These are phyloP conservation scores for Juglanconis oblonga DNA, from an alignment of 2,329 filamentous ascomycete species.

Conservation along the genomic window DNA sequence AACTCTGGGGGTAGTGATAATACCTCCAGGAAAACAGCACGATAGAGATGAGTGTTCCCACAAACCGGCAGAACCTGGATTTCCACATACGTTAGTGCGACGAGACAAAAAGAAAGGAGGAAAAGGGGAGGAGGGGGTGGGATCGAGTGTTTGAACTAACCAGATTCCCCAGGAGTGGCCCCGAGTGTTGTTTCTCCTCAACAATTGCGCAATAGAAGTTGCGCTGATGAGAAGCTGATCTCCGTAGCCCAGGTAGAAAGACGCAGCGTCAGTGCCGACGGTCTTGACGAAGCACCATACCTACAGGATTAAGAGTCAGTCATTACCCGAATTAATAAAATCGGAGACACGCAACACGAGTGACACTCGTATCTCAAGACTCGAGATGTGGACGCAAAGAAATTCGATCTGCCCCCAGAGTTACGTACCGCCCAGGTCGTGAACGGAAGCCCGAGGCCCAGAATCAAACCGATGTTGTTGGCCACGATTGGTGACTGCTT, in stretches of 20 bases:
- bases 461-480: slow-evolving; percentile 5
- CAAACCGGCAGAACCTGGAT: not conserved
- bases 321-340: too few species aligned
- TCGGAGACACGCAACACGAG: too few species aligned
- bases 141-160: slow-evolving; percentile 6
- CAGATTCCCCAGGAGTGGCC: slow-evolving; percentile 17
- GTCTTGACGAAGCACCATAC: slow-evolving; percentile 5
- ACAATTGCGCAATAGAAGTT: slow-evolving; percentile 12
- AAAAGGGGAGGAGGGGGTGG: too few species aligned
- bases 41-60: slow-evolving; percentile 6
- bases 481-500: slow-evolving; percentile 12
- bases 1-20: slow-evolving; percentile 11
- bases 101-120: too few species aligned
- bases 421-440: not conserved
- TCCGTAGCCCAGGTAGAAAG: slow-evolving; percentile 1
- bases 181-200: slow-evolving; percentile 11
- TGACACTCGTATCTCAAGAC: too few species aligned
- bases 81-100: not conserved
- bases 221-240: slow-evolving; percentile 4
- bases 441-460: not conserved
- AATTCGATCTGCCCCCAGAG: too few species aligned
- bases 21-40: slow-evolving; percentile 10
- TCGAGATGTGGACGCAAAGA: too few species aligned
- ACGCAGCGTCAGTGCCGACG: not conserved
- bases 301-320: not conserved